These are phyloP conservation scores for Diaporthe aspalathi DNA, from an alignment of 2,329 filamentous ascomycete species.

Conservation along the genomic window DNA sequence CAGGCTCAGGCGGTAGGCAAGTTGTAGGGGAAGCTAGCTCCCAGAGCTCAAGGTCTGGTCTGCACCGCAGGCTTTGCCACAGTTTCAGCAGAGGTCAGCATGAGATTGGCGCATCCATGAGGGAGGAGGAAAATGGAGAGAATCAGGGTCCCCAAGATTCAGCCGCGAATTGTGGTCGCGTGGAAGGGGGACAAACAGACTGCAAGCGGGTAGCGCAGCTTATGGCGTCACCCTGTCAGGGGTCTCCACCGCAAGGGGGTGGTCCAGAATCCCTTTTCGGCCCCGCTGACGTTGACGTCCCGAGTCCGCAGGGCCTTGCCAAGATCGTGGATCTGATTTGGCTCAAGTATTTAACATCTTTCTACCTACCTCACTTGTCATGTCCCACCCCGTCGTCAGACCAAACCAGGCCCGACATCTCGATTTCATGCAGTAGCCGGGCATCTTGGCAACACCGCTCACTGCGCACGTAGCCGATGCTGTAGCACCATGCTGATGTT, in stretches of 20 bases:
- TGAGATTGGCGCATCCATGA: neutral
- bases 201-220: slow-evolving; percentile 7
- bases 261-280: slow-evolving; percentile 5
- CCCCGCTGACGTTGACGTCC: slow-evolving; percentile 14
- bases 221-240: slow-evolving; percentile 28
- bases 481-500: neutral
- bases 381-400: neutral
- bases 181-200: neutral
- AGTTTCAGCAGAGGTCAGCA: slow-evolving; percentile 4
- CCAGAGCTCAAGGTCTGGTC: slow-evolving; percentile 19
- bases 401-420: neutral
- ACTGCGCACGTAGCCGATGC: neutral
- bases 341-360: no score
- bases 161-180: neutral
- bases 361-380: neutral
- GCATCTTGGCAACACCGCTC: neutral
- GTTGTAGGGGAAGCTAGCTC: neutral
- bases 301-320: no score
- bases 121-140: neutral
- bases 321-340: no score
- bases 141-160: neutral
- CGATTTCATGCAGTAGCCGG: slow-evolving; percentile 21
- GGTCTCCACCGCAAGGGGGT: neutral
- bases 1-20: no score
- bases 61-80: slow-evolving; percentile 21